Evolutionary conservation across 2,329 filamentous ascomycete genomes (phyloP).

Genomic region (Aspergillus quadricinctus): DNA sequence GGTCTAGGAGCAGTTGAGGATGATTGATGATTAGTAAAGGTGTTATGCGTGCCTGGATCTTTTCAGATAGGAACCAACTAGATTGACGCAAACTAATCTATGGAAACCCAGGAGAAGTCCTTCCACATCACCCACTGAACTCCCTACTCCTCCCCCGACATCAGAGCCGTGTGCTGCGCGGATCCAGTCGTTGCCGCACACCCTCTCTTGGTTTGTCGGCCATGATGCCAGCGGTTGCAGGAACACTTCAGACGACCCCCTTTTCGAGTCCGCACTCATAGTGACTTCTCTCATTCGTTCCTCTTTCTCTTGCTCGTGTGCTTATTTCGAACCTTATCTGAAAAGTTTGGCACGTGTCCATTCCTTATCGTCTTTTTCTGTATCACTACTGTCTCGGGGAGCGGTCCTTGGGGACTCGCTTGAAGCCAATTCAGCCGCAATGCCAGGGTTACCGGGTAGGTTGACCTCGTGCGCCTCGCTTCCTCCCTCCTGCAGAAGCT

Average conservation of each 20-base stretch:
- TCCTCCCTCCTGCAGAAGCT: slow-evolving; percentile 1
- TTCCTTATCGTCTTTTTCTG: background rate
- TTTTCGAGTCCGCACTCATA: slow-evolving; percentile 13
- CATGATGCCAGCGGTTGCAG: slow-evolving; percentile 27
- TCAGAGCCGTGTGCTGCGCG: slow-evolving; percentile 1
- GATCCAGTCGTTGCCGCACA: slow-evolving; percentile 5
- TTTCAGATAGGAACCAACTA: background rate
- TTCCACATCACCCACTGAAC: background rate
- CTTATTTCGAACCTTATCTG: background rate
- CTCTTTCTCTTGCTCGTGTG: background rate
- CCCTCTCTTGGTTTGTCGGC: slow-evolving; percentile 13
- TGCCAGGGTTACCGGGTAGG: slow-evolving; percentile 45
- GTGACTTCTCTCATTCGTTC: slow-evolving; percentile 1
- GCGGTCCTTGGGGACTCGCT: background rate
- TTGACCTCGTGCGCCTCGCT: slow-evolving; percentile 1
- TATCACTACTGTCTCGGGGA: slow-evolving; percentile 5
- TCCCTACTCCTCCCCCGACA: background rate
- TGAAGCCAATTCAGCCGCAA: slow-evolving; percentile 21
- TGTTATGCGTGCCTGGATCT: background rate
- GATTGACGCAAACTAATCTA: background rate
- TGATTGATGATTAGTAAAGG: background rate
- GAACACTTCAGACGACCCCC: slow-evolving; percentile 18
- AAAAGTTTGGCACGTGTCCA: background rate
- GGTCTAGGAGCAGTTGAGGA: background rate
- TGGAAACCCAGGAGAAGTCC: background rate